phyloP scores from a whole-genome alignment of 192 early-diverging fungal species.

The Spizellomyces punctatus region DNA sequence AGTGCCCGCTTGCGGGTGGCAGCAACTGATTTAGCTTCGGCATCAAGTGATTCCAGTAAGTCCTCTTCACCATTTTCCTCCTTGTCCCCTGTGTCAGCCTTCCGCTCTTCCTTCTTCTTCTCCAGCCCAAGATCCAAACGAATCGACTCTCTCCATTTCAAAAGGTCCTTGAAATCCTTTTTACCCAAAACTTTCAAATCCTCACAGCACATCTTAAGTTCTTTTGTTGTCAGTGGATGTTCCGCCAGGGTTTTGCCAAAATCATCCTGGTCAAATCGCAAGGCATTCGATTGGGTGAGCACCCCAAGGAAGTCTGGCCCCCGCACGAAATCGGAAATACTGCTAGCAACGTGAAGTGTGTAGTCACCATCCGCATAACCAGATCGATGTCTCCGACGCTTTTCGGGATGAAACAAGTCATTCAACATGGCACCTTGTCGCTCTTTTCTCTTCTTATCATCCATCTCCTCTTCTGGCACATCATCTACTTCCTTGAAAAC shows the following conservation, averaged over 20 bases:
- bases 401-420: conserved; percentile 92
- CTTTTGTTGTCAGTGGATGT: conserved; percentile 74
- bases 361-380: conserved; percentile 98
- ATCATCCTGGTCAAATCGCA: conserved; percentile 77
- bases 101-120: conserved; percentile 47
- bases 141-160: conserved; percentile 85
- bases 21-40: conserved; percentile 27
- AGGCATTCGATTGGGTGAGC: conserved; percentile 76
- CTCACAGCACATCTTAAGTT: conserved; percentile 76
- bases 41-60: conserved; percentile 25
- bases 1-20: conserved; percentile 39
- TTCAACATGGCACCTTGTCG: conserved; percentile 51
- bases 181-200: conserved; percentile 94
- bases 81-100: conserved; percentile 36
- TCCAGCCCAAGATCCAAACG: conserved; percentile 61
- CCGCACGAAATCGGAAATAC: conserved; percentile 80
- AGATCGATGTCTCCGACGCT: conserved; percentile 87
- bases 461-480: conserved; percentile 47
- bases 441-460: conserved; percentile 57
- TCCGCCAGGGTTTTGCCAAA: conserved; percentile 50
- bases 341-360: conserved; percentile 75
- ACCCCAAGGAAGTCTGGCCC: conserved; percentile 75
- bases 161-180: conserved; percentile 86
- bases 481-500: conserved; percentile 93
- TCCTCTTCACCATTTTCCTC: conserved; percentile 60